phyloP scores from a whole-genome alignment of 1,139 yeast genomes.

The Magnusiomyces ingens region DNA sequence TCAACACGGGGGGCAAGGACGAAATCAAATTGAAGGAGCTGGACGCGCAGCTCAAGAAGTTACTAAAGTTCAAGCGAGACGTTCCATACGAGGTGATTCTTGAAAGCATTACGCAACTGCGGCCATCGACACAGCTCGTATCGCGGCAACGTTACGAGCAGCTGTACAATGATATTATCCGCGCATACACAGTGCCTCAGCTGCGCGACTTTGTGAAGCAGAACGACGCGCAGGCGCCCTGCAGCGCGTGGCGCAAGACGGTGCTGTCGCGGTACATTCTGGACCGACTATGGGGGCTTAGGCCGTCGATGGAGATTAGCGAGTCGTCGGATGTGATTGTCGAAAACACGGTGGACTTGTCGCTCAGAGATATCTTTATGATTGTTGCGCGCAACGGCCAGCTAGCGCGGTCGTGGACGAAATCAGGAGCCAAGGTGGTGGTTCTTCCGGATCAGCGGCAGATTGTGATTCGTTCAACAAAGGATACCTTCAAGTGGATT shows the following conservation, averaged over 20 bases:
- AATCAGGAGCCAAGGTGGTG: constrained; percentile 49
- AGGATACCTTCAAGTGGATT: constrained; percentile 33
- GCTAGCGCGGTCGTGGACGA: constrained; percentile 44
- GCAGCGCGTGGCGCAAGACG: constrained; percentile 15
- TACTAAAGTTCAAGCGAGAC: constrained; percentile 32
- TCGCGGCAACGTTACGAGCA: constrained; percentile 32
- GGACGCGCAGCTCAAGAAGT: constrained; percentile 27
- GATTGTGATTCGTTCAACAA: constrained; percentile 35
- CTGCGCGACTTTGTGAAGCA: constrained; percentile 25
- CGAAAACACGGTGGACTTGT: constrained; percentile 36
- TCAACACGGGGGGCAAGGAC: constrained; percentile 4
- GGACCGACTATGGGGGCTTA: constrained; percentile 38
- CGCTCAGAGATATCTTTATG: constrained; percentile 43
- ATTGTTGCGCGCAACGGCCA: constrained; percentile 44
- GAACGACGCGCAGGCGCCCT: not conserved
- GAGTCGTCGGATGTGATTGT: constrained; percentile 39
- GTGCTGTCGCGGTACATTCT: constrained; percentile 30
- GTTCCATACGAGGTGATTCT: constrained; percentile 27
- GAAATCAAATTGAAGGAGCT: constrained; percentile 20
- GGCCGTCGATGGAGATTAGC: constrained; percentile 30
- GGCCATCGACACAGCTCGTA: constrained; percentile 27
- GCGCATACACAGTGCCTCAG: constrained; percentile 32
- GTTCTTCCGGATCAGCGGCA: constrained; percentile 37
- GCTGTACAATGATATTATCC: constrained; percentile 27
- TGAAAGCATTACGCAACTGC: constrained; percentile 30